Evolutionary conservation across 1,139 yeast species (phyloP).

Genomic region (Blastobotrys raffinosifermentans): DNA sequence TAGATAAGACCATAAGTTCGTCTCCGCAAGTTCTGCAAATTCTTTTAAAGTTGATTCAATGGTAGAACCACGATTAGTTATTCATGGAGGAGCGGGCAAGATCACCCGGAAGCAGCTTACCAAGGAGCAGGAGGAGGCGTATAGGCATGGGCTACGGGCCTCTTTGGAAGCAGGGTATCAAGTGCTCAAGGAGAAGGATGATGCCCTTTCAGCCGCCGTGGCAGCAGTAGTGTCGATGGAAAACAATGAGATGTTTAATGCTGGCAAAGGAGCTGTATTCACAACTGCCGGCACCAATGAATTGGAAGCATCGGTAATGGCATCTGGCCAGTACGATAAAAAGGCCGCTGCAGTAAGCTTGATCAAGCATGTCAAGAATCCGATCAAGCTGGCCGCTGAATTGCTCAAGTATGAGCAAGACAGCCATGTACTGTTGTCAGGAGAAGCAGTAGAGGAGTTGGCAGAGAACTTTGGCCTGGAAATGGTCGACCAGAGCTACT

Average conservation of each 20-base stretch:
- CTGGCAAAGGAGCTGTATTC: slow-evolving; percentile 5
- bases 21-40: too few species aligned
- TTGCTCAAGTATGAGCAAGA: slow-evolving; percentile 1
- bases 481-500: slow-evolving; percentile 2
- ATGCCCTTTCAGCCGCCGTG: slow-evolving; percentile 1
- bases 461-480: slow-evolving; percentile 6
- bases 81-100: slow-evolving; percentile 5
- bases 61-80: background rate
- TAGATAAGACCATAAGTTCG: too few species aligned
- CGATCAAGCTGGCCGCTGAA: slow-evolving; percentile 1
- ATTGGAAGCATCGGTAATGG: slow-evolving; percentile 4
- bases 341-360: slow-evolving; percentile 1
- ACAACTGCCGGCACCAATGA: slow-evolving; percentile 5
- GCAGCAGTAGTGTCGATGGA: slow-evolving; percentile 4
- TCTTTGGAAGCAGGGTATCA: slow-evolving; percentile 1
- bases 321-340: background rate
- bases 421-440: slow-evolving; percentile 5
- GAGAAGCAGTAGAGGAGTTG: slow-evolving; percentile 3
- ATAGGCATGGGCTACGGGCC: background rate
- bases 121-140: slow-evolving; percentile 2
- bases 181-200: slow-evolving; percentile 1
- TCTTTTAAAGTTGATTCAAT: background rate
- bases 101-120: slow-evolving; percentile 1
- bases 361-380: slow-evolving; percentile 4
- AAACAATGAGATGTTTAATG: slow-evolving; percentile 3